These are phyloP conservation scores for Suillus clintonianus DNA, from an alignment of 768 basidiomycete species.

Conservation along the genomic window DNA sequence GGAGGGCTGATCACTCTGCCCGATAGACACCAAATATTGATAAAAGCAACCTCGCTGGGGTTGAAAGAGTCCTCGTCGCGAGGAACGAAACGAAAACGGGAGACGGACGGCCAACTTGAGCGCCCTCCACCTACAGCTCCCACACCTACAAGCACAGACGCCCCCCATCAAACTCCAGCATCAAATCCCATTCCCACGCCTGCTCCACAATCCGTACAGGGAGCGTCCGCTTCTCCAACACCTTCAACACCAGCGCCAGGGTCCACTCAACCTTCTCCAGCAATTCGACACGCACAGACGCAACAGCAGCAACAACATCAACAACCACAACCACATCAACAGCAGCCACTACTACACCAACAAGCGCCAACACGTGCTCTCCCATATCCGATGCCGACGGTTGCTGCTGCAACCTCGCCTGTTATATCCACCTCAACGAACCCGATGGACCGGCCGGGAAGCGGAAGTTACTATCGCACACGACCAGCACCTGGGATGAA, in stretches of 20 bases:
- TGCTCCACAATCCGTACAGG: conserved; percentile 24
- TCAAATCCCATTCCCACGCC: conserved; percentile 33
- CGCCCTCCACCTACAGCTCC: conserved; percentile 23
- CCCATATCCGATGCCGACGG: conserved; percentile 76
- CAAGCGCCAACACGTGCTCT: conserved; percentile 31
- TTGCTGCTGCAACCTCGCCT: conserved; percentile 62
- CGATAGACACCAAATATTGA: conserved; percentile 75
- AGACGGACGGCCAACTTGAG: conserved; percentile 37
- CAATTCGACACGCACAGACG: conserved; percentile 31
- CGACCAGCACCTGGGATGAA: conserved; percentile 36
- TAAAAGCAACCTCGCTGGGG: conserved; percentile 78
- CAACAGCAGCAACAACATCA: conserved; percentile 21
- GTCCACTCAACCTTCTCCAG: conserved; percentile 37
- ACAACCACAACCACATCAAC: not conserved
- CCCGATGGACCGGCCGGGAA: conserved; percentile 27
- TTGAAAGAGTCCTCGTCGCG: conserved; percentile 74
- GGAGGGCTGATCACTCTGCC: not conserved
- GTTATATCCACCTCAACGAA: conserved; percentile 49
- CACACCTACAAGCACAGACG: conserved; percentile 18
- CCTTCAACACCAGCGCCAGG: conserved; percentile 32
- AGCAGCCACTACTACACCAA: conserved; percentile 15
- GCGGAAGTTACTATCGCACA: conserved; percentile 55
- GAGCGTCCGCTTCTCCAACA: conserved; percentile 34
- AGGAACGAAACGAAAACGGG: conserved; percentile 61
- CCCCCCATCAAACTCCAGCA: conserved; percentile 25